Evolutionary conservation across 108 stramenopile genomes (phyloP).

Genomic region (Cyclotella baltica): DNA sequence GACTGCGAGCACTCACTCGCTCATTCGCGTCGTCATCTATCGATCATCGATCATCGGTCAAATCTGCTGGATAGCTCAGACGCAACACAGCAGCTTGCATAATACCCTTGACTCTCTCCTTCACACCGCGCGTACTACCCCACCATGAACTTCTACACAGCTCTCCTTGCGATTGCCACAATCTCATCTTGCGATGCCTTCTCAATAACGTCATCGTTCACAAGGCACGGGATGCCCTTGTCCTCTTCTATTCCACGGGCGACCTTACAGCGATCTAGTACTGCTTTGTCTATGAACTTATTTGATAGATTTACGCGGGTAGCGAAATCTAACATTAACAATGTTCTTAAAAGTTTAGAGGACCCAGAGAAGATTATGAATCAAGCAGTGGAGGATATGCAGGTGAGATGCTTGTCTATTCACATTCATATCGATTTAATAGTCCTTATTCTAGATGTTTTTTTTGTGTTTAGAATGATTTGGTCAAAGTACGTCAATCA

Average conservation of each 20-base stretch:
- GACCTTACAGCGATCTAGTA: slow-evolving; percentile 9
- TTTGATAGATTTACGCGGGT: slow-evolving; percentile 88
- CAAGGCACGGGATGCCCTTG: slow-evolving; percentile 5
- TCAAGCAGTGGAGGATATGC: slow-evolving; percentile 98
- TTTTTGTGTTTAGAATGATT: no score
- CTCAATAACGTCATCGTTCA: slow-evolving; percentile 37
- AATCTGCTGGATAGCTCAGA: no score
- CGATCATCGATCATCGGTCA: no score
- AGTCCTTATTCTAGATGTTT: no score
- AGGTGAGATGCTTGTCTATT: slow-evolving; percentile 71
- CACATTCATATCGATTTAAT: no score
- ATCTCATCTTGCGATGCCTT: slow-evolving; percentile 25
- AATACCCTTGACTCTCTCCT: no score
- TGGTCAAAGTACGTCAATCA: slow-evolving; percentile 95
- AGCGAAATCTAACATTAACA: slow-evolving; percentile 92
- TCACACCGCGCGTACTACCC: background rate
- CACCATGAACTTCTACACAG: background rate
- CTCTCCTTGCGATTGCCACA: background rate
- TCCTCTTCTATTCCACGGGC: slow-evolving; percentile 5
- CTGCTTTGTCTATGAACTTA: slow-evolving; percentile 78
- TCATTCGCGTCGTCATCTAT: no score
- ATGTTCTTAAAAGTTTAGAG: slow-evolving; percentile 87
- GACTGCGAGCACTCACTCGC: no score
- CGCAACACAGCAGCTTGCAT: no score
- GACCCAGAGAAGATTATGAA: slow-evolving; percentile 98